Evolutionary conservation across 768 basidiomycete genomes (phyloP), one percentile per base, ranked within the genome.

Genomic region (Trametes elegans): DNA sequence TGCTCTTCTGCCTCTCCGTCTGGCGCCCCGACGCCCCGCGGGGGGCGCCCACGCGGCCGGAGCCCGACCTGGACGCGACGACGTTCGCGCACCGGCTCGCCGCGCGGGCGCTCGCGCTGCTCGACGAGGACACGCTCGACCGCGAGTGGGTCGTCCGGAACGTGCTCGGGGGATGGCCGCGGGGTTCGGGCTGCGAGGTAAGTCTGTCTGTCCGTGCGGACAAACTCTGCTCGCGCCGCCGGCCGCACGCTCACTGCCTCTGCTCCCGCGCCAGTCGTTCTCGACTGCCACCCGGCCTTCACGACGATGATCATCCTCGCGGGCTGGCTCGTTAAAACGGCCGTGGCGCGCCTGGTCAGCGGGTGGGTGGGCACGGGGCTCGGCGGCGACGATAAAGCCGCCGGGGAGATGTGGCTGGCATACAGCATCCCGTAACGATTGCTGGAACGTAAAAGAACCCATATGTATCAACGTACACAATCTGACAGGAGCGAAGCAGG

Each of bases 111-210:
- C 74, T 86, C 40, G 73, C 80, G 53, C 61, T 87, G 3, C 74
- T 90, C 48, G 85, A 88, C 58, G 88, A 90, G 46, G 84, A 86
- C 58, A 81, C 79, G 27, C 70, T 93, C 1, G 88, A 93, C 66
- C 80, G 88, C 7, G 88, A 88, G 64, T 93, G 91, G 91, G 73
- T 91, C 6, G 83, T 93, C 4, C 78, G 91, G 23, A 93, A 93
- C 61, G 75, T 92, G 9, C 73, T 93, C 2, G 91, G 91, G 10
- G 91, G 0, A 85, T 93, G 82, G 86, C 90, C 10, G 87, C 90
- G 28, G 91, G 91, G 1, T 93, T 93, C 67, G 91, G 90, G 0
- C 68, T 93, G 49, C 81, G 90, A 64, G 88, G 90, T 91, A 62
- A 38, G 74, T 66, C 0, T 23, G n/a, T 21, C 35, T n/a, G 5